Percentiles rank a stretch among this genome's conserved stretches.
phyloP scores from a whole-genome alignment of 192 early-diverging fungal genomes.

The Backusella morwellensis region DNA sequence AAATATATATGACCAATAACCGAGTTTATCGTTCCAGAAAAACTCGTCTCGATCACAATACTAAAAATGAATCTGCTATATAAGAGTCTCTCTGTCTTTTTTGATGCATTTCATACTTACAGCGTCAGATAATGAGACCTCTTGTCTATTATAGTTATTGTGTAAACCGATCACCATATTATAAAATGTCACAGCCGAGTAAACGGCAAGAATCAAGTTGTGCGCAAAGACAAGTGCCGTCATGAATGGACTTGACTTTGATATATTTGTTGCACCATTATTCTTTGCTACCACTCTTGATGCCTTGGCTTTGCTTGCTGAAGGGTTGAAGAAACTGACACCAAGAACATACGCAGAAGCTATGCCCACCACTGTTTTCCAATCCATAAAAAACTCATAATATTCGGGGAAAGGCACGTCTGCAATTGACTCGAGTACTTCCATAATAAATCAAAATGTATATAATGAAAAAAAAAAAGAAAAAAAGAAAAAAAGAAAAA shows the following conservation, averaged over 20 bases:
- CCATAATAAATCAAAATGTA: not conserved
- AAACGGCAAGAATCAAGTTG: constrained; percentile 67
- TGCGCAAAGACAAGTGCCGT: constrained; percentile 75
- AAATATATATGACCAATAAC: constrained; percentile 82
- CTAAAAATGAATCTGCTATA: constrained; percentile 19
- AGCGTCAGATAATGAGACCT: constrained; percentile 48
- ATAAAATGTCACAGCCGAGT: constrained; percentile 70
- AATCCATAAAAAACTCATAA: constrained; percentile 69
- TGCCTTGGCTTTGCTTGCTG: constrained; percentile 40
- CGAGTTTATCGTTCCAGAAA: constrained; percentile 69
- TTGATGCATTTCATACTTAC: constrained; percentile 42
- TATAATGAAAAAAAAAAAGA: not conserved
- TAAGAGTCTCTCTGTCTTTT: not conserved
- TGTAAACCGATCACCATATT: constrained; percentile 55
- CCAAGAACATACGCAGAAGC: constrained; percentile 49
- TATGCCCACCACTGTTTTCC: constrained; percentile 58
- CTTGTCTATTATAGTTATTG: constrained; percentile 40
- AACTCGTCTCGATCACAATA: constrained; percentile 61
- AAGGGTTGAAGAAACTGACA: constrained; percentile 48
- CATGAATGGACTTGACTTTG: constrained; percentile 46
- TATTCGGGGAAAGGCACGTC: constrained; percentile 64
- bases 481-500: not conserved
- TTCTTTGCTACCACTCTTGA: constrained; percentile 53
- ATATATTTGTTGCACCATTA: constrained; percentile 35
- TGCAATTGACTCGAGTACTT: constrained; percentile 20